Evolutionary conservation across 2,329 filamentous ascomycete species (phyloP), one percentile per base, ranked within the genome.

Genomic region (Parasarocladium wereldwijsianum): DNA sequence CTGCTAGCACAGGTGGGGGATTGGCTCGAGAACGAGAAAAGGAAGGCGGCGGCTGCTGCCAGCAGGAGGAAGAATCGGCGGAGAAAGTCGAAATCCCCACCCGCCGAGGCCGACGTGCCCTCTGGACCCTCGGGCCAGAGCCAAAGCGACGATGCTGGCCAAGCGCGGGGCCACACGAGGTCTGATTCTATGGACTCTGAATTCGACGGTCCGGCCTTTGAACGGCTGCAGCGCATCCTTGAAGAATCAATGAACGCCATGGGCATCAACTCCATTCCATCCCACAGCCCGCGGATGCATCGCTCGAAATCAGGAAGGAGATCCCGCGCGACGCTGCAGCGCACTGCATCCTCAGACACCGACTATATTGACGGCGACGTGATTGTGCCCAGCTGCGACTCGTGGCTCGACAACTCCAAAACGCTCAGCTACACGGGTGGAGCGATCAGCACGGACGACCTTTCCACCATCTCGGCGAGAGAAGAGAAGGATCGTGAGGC

Each of bases 401-500:
- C 73, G 6, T 62, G 76, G 26, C 64, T 96, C 13, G 87, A 96
- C 54, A 94, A 94, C 46, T 80, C 82, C 5, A 90, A 87, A 54
- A 92, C 86, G 0, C 60, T 93, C 43, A 72, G 76, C 29, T 93
- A 90, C 47, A 65, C 60, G 10, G 74, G 75, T 8, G 46, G 46
- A 16, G 46, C 49, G 13, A 43, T 49, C 4, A 49, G 51, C 17
- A 57, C 58, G 11, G 60, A 63, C 26, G 59, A 64, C 18, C 34
- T 46, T 4, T 50, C 57, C 4, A 47, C 57, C 3, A 47, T 54
- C 25, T 59, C 55, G 34, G 62, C 63, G 22, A 63, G 68, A 18
- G 83, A 79, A 11, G 18, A 23, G n/a, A 26, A 29, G 9, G 25
- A 32, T 11, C 26, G 31, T 8, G 75, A 82, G 45, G 75, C 75